These are phyloP conservation scores for Suillus paluster DNA, from an alignment of 768 basidiomycete genomes.

Conservation along the genomic window DNA sequence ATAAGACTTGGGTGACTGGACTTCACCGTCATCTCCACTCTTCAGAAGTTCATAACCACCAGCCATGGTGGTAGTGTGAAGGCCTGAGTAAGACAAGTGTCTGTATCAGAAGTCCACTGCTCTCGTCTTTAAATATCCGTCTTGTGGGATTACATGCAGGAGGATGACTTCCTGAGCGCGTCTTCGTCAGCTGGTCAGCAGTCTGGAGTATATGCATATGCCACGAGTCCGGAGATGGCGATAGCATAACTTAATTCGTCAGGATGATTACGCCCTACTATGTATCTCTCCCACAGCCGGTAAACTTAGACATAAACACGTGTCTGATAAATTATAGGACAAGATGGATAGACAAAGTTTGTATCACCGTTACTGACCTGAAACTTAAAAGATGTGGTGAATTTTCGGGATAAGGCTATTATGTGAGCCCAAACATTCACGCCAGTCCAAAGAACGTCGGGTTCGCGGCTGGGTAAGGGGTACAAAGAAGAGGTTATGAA, in stretches of 20 bases:
- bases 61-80: slow-evolving; percentile 19
- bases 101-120: not conserved
- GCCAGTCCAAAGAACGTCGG: not conserved
- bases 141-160: not conserved
- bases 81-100: not conserved
- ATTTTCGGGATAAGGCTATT: not conserved
- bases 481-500: not conserved
- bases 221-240: not conserved
- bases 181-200: not conserved
- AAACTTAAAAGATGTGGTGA: not conserved
- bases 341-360: not conserved
- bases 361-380: not conserved
- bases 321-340: not conserved
- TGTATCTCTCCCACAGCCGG: not conserved
- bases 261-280: slow-evolving; percentile 18
- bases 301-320: not conserved
- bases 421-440: not conserved
- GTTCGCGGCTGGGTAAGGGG: not conserved
- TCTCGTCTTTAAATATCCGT: not conserved
- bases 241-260: not conserved
- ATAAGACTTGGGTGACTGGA: slow-evolving; percentile 5
- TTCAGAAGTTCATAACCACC: slow-evolving; percentile 25
- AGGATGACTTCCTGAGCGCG: not conserved
- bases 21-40: not conserved
- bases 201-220: not conserved